A percentile compares a stretch with the other conserved stretches of the same genome.
Conservation (phyloP, 169 alveolate genomes). For the Cryptosporidium parvum region DNA sequence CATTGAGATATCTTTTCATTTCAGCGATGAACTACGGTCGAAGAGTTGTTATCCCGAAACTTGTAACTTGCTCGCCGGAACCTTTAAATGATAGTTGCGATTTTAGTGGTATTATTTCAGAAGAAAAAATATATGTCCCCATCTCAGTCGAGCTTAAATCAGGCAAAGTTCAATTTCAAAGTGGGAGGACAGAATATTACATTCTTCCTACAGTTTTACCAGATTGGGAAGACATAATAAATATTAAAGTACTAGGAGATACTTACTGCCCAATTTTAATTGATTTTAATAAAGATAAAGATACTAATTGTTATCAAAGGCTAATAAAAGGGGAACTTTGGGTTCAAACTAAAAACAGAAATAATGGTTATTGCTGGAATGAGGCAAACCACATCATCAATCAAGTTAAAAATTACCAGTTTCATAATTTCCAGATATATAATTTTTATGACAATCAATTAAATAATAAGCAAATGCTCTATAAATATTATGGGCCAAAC, state of each 20-base stretch:
- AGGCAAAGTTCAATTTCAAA: background rate
- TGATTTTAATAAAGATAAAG: slow-evolving; percentile 18
- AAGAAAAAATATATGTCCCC: slow-evolving; percentile 38
- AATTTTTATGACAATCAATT: slow-evolving; percentile 6
- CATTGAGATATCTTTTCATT: slow-evolving; percentile 48
- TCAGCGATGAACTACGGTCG: slow-evolving; percentile 11
- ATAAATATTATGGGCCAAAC: background rate
- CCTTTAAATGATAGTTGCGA: background rate
- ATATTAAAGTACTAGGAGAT: slow-evolving; percentile 28
- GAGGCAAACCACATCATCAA: slow-evolving; percentile 59
- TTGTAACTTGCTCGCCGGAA: background rate
- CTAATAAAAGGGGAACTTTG: slow-evolving; percentile 31
- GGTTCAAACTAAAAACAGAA: slow-evolving; percentile 30
- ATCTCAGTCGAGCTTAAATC: slow-evolving; percentile 22
- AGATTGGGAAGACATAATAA: slow-evolving; percentile 33
- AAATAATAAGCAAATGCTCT: background rate
- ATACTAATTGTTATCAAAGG: background rate
- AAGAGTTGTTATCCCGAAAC: slow-evolving; percentile 38
- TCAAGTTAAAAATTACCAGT: background rate
- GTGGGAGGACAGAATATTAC: slow-evolving; percentile 4
- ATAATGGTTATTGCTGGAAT: slow-evolving; percentile 35
- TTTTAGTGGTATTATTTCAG: background rate
- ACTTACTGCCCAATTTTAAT: slow-evolving; percentile 27
- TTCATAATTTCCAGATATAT: background rate
- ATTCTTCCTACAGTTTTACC: slow-evolving; percentile 59